Evolutionary conservation across 768 basidiomycete genomes (phyloP), one percentile per base, ranked within the genome.

Genomic region (Boletellus ananiceps): DNA sequence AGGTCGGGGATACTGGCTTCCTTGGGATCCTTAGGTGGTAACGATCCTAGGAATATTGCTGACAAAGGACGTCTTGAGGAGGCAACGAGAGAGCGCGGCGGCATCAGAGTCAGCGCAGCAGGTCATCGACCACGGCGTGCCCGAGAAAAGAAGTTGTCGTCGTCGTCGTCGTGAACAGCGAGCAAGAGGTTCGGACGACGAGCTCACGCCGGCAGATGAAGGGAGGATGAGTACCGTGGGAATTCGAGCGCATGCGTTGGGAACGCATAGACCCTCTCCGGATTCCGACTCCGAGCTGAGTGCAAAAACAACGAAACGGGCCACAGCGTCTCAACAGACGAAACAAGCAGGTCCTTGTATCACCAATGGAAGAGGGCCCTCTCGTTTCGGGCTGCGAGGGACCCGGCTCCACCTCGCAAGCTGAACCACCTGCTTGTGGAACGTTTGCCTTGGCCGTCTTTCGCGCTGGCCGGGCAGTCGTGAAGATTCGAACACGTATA

Each of bases 1-100:
- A 88, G 76, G 58, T 84, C 83, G 3, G 86, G 86, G 16, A 86
- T 71, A 40, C 71, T 63, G 13, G 41, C 49, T 50, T 58, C 57
- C 50, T 67, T 69, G 44, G 70, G 68, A 31, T 73, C 73, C 41
- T 69, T 69, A 35, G 71, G 70, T 44, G 71, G 63, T 59, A 72
- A 67, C 50, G 69, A 57, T 54, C 79, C 78, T 38, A 82, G 70
- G 69, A 76, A 80, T 60, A 82, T 80, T 58, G 80, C 81, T 53
- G 81, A 83, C 67, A 78, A 73, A 65, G 80, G 80, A 59, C 80
- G 80, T 52, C 68, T 71, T 64, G 72, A 66, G 51, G 67, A 59
- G 53, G 69, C 51, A 59, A 68, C 60, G 42, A 67, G 49, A 47
- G 75, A 72, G 62, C 79, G 79, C 51, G 77, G 66, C 62, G 77